Percentiles rank a stretch among this genome's conserved stretches.
phyloP scores from a whole-genome alignment of 192 early-diverging fungal genomes.

The Backusella luteola region DNA sequence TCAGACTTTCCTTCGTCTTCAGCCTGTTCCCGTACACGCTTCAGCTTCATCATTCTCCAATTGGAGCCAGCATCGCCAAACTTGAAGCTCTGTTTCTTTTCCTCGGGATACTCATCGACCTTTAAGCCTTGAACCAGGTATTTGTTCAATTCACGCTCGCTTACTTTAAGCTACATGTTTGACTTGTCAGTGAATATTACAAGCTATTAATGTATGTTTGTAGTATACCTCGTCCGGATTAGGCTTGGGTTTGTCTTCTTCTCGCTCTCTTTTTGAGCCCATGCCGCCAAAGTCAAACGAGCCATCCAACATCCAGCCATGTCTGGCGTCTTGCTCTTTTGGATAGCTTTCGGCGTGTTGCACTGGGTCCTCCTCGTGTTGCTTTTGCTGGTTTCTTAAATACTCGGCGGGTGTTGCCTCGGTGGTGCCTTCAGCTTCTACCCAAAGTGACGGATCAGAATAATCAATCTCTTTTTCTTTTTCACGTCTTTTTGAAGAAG shows the following conservation, averaged over 20 bases:
- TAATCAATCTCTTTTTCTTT: slow-evolving; percentile 34
- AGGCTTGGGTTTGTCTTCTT: slow-evolving; percentile 38
- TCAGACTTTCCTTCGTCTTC: slow-evolving; percentile 60
- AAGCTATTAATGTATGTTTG: background rate
- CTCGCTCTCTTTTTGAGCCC: slow-evolving; percentile 37
- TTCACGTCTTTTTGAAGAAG: background rate
- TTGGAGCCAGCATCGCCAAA: slow-evolving; percentile 56
- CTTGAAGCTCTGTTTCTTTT: slow-evolving; percentile 41
- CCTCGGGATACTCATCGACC: slow-evolving; percentile 37
- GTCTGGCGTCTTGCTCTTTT: slow-evolving; percentile 11
- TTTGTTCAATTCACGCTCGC: slow-evolving; percentile 42
- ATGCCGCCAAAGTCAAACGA: slow-evolving; percentile 41
- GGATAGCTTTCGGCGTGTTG: background rate
- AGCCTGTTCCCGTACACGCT: slow-evolving; percentile 63
- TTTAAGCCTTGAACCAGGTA: slow-evolving; percentile 40
- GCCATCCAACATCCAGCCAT: slow-evolving; percentile 39
- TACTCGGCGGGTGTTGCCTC: slow-evolving; percentile 9
- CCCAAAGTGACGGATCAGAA: slow-evolving; percentile 32
- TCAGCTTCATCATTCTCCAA: slow-evolving; percentile 84
- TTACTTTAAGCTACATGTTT: slow-evolving; percentile 33
- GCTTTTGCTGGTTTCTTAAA: slow-evolving; percentile 1
- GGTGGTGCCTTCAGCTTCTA: background rate
- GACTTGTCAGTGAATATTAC: background rate
- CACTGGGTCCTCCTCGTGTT: background rate
- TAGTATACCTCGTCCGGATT: slow-evolving; percentile 41